Conservation (phyloP, 345 rosid species). For the Fremontodendron californicum region DNA sequence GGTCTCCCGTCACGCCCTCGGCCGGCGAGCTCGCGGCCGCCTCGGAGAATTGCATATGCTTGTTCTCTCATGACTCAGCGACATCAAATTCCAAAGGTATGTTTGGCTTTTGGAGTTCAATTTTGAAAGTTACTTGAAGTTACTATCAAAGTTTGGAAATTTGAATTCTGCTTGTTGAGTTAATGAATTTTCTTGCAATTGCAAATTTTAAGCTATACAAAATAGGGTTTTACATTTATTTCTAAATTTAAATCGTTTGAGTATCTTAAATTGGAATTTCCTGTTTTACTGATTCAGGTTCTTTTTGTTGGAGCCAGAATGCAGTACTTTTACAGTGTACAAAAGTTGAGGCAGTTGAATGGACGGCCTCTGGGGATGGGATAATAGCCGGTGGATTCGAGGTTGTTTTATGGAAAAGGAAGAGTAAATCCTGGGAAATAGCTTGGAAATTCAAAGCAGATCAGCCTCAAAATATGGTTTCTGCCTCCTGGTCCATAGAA, state of each 20-base stretch:
- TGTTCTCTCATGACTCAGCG: slow-evolving; percentile 45
- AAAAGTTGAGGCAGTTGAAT: slow-evolving; percentile 70
- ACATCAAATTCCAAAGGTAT: slow-evolving; percentile 42
- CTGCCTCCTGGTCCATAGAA: slow-evolving; percentile 72
- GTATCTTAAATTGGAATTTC: slow-evolving; percentile 37
- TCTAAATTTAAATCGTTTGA: slow-evolving; percentile 8
- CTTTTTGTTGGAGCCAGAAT: slow-evolving; percentile 99
- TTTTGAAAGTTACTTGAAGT: not conserved
- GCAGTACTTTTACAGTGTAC: slow-evolving; percentile 64
- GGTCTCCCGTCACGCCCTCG: slow-evolving; percentile 74
- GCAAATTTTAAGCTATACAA: not conserved
- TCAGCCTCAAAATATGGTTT: slow-evolving; percentile 68
- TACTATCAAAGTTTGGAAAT: not conserved
- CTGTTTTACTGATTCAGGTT: slow-evolving; percentile 76
- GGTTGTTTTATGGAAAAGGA: slow-evolving; percentile 74
- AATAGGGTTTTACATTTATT: not conserved
- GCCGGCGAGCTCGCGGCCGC: slow-evolving; percentile 81
- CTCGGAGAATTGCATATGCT: slow-evolving; percentile 45
- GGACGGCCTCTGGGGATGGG: slow-evolving; percentile 93
- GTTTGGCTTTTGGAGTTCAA: not conserved
- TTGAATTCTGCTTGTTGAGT: not conserved
- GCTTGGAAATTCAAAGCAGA: slow-evolving; percentile 71
- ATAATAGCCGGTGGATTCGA: slow-evolving; percentile 70
- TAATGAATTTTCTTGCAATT: not conserved
- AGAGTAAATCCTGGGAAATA: slow-evolving; percentile 71